Base-by-base conservation (phyloP, 805 yeast species). In the Metschnikowia cerradonensis region DNA sequence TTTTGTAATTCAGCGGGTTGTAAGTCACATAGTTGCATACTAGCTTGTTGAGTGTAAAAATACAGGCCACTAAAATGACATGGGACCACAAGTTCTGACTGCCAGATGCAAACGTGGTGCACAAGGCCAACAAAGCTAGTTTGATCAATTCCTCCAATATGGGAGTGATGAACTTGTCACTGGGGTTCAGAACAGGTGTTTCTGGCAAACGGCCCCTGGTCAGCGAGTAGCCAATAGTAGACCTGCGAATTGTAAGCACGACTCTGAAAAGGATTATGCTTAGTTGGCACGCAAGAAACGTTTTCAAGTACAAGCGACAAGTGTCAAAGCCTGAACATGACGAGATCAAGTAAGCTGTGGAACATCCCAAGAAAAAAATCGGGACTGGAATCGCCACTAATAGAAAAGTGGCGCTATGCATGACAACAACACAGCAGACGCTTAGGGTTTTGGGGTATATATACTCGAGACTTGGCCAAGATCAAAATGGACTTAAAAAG, bases 1-100 rank as follows among this genome's bases (percentile, higher is more conserved):
- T 14, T 2, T 44, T 40, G 38, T 56, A 56, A 20, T 44, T 20
- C 10, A 50, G 11, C n/a, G 60, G 60, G 20, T 52, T 50, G 44
- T 52, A 58, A 3, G 52, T 49, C 42, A 41, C 37, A 22, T 53
- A 26, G 20, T 14, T 42, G 40, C 50, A 40, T 17, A 51, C 30
- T 31, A 47, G 52, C 52, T 49, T 52, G 41, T 54, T 55, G 32
- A 33, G 23, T 1, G 57, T 58, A 30, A 43, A 54, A 3, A 50
- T 39, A 1, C 34, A 30, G 13, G 54, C 50, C n/a, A 47, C 49
- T 4, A 47, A 14, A 23, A 52, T 41, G 19, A 45, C 43, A 32
- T 52, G 52, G 36, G 54, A 46, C 19, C 35, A 33, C 26, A 30
- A 13, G 3, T 36, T 36, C 14, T 10, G 26, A 14, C 23, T 38